Conservation (phyloP, 192 early-diverging fungal species). For the Entomortierella beljakovae region DNA sequence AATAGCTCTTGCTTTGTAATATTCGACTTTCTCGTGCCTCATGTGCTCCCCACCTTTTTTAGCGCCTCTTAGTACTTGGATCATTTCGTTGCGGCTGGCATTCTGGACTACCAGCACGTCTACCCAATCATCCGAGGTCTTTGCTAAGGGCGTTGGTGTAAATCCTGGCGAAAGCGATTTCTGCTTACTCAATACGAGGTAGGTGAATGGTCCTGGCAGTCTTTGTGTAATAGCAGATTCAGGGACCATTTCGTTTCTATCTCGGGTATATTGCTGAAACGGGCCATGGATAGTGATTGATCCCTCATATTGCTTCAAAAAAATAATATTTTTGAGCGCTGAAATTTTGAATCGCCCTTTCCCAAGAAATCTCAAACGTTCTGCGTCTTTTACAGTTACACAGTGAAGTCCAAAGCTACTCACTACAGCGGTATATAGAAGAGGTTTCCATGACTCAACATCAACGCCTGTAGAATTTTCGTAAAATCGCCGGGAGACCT, state of each 20-base stretch:
- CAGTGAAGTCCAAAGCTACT: slow-evolving; percentile 66
- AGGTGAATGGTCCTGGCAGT: slow-evolving; percentile 53
- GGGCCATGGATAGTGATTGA: slow-evolving; percentile 32
- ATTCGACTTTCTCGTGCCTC: slow-evolving; percentile 49
- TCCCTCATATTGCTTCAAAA: slow-evolving; percentile 56
- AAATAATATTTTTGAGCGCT: slow-evolving; percentile 39
- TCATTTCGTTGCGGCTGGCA: slow-evolving; percentile 36
- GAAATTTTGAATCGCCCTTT: slow-evolving; percentile 58
- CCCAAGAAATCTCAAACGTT: slow-evolving; percentile 51
- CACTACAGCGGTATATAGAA: slow-evolving; percentile 52
- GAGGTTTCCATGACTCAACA: slow-evolving; percentile 27
- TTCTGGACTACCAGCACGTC: slow-evolving; percentile 56
- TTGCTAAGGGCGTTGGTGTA: slow-evolving; percentile 57
- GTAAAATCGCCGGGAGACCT: slow-evolving; percentile 41
- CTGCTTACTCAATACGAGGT: slow-evolving; percentile 61
- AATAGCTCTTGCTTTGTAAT: slow-evolving; percentile 55
- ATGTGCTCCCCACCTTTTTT: slow-evolving; percentile 53
- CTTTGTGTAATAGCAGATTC: neutral
- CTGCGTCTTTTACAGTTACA: slow-evolving; percentile 57
- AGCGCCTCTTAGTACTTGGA: slow-evolving; percentile 23
- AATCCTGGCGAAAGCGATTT: slow-evolving; percentile 60
- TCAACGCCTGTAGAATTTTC: slow-evolving; percentile 1
- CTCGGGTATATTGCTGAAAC: slow-evolving; percentile 38
- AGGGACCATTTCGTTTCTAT: slow-evolving; percentile 7
- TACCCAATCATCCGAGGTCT: slow-evolving; percentile 49